phyloP scores from a whole-genome alignment of 2,329 filamentous ascomycete genomes.

The Trichoderma sp. region DNA sequence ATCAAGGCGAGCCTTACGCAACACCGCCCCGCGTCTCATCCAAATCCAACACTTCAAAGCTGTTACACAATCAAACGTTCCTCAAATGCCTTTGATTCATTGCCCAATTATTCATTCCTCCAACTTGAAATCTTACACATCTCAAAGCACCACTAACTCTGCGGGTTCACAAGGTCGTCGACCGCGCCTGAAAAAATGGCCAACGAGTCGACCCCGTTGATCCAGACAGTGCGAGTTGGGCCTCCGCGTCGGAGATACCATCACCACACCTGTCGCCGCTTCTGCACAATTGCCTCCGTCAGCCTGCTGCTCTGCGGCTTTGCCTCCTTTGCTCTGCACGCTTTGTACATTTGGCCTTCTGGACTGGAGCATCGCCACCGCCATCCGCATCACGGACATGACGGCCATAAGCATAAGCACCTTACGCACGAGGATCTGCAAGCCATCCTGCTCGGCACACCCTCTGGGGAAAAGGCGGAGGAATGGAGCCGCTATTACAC shows the following conservation, averaged over 20 bases:
- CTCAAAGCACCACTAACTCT: neutral
- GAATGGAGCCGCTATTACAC: constrained; percentile 81
- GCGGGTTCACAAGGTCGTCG: constrained; percentile 18
- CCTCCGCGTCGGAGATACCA: constrained; percentile 53
- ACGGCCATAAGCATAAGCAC: constrained; percentile 28
- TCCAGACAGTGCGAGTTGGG: constrained; percentile 59
- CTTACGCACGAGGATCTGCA: constrained; percentile 50
- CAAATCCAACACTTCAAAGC: neutral
- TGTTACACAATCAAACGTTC: neutral
- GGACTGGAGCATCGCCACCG: constrained; percentile 27
- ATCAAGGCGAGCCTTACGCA: constrained; percentile 6
- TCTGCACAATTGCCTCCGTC: constrained; percentile 61
- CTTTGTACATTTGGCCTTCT: constrained; percentile 41
- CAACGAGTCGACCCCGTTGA: constrained; percentile 62
- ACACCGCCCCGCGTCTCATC: constrained; percentile 6
- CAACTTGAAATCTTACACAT: neutral
- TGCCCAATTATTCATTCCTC: neutral
- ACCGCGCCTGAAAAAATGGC: constrained; percentile 34
- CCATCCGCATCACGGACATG: constrained; percentile 25
- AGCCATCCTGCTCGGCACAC: constrained; percentile 56
- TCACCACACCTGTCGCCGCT: constrained; percentile 60
- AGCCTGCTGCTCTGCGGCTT: constrained; percentile 53
- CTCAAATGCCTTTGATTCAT: neutral
- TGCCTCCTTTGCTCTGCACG: constrained; percentile 47
- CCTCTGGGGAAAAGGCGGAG: constrained; percentile 53